Evolutionary conservation across 306 rosid species (phyloP).

Genomic region (Ceratonia siliqua): DNA sequence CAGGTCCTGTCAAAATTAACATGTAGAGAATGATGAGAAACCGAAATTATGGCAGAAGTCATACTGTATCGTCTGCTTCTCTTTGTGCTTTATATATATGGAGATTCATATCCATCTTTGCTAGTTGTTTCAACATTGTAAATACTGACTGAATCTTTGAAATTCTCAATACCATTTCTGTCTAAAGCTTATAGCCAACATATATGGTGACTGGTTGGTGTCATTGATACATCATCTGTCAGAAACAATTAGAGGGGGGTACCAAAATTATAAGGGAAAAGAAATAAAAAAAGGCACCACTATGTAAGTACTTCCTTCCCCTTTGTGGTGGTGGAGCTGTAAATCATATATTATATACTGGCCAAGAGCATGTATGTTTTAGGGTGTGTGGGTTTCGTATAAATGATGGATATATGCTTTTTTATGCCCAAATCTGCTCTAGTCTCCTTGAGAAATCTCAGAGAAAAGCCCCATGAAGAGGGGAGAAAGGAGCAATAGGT

Average conservation of each 20-base stretch:
- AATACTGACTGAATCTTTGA: not conserved
- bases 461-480: too few species aligned
- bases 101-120: not conserved
- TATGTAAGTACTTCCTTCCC: not conserved
- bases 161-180: not conserved
- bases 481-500: too few species aligned
- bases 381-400: not conserved
- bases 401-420: too few species aligned
- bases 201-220: not conserved
- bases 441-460: too few species aligned
- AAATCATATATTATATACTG: not conserved
- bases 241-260: not conserved
- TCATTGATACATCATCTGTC: not conserved
- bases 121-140: not conserved
- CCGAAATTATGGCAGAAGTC: not conserved
- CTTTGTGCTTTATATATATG: not conserved
- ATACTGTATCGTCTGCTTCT: not conserved
- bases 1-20: slow-evolving; percentile 18
- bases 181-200: not conserved
- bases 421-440: too few species aligned
- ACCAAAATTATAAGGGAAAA: not conserved
- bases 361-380: not conserved
- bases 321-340: not conserved
- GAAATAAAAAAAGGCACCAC: not conserved
- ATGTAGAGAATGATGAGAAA: not conserved